A percentile compares a stretch with the other conserved stretches of the same genome.
phyloP scores from a whole-genome alignment of 139 green algal genomes.

The Cymbomonas tetramitiformis region DNA sequence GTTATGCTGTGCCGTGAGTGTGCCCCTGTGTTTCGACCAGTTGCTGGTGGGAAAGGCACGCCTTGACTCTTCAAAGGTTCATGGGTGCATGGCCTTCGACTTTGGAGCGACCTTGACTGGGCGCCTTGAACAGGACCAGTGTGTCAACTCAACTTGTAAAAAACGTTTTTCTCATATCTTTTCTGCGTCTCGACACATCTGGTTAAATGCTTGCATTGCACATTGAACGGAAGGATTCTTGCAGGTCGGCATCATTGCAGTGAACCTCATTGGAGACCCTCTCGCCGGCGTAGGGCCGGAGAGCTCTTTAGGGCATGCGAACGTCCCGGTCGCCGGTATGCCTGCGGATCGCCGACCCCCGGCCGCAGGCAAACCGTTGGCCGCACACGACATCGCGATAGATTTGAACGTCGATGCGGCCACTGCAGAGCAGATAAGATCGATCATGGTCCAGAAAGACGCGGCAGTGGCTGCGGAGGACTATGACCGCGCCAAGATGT shows the following conservation, averaged over 20 bases:
- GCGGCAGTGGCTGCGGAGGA: slow-evolving; percentile 65
- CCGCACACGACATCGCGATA: slow-evolving; percentile 51
- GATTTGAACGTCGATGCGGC: slow-evolving; percentile 51
- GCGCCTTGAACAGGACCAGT: no score
- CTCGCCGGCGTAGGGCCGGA: no score
- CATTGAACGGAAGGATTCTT: slow-evolving; percentile 39
- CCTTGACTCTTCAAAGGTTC: no score
- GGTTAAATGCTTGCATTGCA: not conserved
- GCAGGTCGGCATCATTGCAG: slow-evolving; percentile 65
- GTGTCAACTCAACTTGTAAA: no score
- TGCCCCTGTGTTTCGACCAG: no score
- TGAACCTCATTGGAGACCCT: slow-evolving; percentile 58
- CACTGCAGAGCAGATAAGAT: slow-evolving; percentile 33
- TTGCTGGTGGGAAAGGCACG: no score
- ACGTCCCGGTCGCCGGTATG: no score
- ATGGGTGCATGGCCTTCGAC: no score
- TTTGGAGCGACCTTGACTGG: no score
- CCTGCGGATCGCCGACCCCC: not conserved
- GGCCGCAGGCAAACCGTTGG: slow-evolving; percentile 23
- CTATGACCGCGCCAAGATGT: slow-evolving; percentile 84
- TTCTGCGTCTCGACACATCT: not conserved
- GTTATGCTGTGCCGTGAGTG: no score
- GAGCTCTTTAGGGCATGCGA: not conserved
- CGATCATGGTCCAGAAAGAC: slow-evolving; percentile 42
- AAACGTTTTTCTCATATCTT: no score